Evolutionary conservation across 2,329 filamentous ascomycete genomes (phyloP).

Genomic region (Neonectria neomacrospora): DNA sequence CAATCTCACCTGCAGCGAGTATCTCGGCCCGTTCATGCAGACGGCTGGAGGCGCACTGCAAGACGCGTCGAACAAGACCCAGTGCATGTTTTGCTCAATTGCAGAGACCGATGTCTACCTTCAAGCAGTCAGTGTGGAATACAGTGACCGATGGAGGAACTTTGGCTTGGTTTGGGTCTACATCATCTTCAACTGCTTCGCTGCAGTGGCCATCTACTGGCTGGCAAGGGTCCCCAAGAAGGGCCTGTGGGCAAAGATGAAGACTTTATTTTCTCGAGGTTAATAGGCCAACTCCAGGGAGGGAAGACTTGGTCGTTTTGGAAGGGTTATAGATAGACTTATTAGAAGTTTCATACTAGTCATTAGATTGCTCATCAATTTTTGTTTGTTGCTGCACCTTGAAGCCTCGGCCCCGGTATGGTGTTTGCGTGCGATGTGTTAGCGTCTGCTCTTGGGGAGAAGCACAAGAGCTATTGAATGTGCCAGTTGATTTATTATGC

Average conservation of each 20-base stretch:
- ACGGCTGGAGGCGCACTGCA: constrained; percentile 58
- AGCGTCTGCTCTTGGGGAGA: too few relatives aligned
- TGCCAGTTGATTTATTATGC: too few relatives aligned
- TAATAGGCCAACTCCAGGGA: neutral
- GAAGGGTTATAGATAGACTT: neutral
- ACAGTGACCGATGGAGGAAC: constrained; percentile 62
- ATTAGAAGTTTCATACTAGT: neutral
- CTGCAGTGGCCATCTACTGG: constrained; percentile 59
- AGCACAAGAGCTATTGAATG: too few relatives aligned
- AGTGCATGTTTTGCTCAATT: constrained; percentile 57
- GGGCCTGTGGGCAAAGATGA: constrained; percentile 10
- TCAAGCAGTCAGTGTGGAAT: constrained; percentile 54
- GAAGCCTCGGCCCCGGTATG: too few relatives aligned
- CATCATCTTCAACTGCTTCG: constrained; percentile 59
- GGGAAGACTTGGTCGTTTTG: neutral
- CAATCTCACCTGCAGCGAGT: constrained; percentile 61
- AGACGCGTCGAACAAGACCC: constrained; percentile 53
- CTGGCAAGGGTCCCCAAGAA: constrained; percentile 47
- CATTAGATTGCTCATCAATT: neutral
- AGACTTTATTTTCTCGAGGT: neutral
- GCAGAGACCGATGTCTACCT: constrained; percentile 50
- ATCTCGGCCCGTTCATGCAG: constrained; percentile 57
- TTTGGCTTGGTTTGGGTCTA: constrained; percentile 65
- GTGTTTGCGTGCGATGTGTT: neutral
- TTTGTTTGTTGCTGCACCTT: too few relatives aligned